Percentiles rank a stretch among this genome's conserved stretches.
Evolutionary conservation across 169 alveolate species (phyloP).

Genomic region (Eimeria acervulina): DNA sequence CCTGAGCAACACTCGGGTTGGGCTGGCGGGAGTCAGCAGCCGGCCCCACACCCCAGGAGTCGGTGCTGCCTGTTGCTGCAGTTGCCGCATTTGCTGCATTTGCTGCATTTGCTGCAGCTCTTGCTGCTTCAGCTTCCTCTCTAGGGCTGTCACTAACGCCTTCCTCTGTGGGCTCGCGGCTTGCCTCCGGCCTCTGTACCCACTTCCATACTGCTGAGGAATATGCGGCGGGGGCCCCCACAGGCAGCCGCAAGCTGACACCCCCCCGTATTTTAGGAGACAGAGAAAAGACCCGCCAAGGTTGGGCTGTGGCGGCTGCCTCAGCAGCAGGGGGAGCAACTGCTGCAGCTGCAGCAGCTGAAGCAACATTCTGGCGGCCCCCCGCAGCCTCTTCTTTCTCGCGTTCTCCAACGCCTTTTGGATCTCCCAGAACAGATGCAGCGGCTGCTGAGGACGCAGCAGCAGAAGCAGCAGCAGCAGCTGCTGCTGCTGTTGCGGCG

Average conservation of each 20-base stretch:
- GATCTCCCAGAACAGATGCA: background rate
- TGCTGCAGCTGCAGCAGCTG: background rate
- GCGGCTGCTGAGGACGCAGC: background rate
- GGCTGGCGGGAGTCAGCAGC: conserved; percentile 28
- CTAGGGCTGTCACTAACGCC: background rate
- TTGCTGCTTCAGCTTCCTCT: conserved; percentile 35
- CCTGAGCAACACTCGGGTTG: background rate
- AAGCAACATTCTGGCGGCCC: background rate
- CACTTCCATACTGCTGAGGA: conserved; percentile 50
- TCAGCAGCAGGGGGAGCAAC: background rate
- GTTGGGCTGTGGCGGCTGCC: background rate
- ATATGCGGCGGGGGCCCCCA: conserved; percentile 53
- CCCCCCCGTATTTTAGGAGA: conserved; percentile 48
- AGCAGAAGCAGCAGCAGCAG: background rate
- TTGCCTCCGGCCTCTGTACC: conserved; percentile 57
- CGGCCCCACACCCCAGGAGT: conserved; percentile 6
- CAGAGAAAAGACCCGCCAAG: background rate
- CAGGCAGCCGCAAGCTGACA: conserved; percentile 58
- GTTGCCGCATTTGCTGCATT: background rate
- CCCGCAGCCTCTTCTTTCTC: conserved; percentile 6
- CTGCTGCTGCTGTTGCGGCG: conserved; percentile 2
- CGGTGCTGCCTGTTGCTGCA: background rate
- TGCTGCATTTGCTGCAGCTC: conserved; percentile 24
- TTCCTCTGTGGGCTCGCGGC: conserved; percentile 38
- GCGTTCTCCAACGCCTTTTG: background rate